Conservation (phyloP, 2,329 filamentous ascomycete genomes). For the Cylindrodendrum hubeiense region DNA sequence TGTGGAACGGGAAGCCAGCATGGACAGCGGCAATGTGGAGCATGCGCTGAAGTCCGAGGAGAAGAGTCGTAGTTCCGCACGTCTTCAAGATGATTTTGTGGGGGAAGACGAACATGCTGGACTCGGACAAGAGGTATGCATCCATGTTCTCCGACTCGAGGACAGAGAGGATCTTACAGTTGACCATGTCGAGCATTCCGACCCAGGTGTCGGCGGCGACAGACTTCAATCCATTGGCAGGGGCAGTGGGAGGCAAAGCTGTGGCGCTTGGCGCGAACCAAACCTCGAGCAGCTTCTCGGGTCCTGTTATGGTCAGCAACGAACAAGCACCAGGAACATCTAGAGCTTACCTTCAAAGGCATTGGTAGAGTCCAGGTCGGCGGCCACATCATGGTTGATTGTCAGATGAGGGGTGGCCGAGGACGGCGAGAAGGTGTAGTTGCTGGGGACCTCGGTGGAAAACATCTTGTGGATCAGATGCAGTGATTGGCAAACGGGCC, state of each 20-base stretch:
- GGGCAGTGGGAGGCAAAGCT: slow-evolving; percentile 76
- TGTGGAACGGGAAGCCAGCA: slow-evolving; percentile 89
- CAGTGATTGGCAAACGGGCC: slow-evolving; percentile 25
- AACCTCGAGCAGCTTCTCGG: slow-evolving; percentile 97
- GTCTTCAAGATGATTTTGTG: slow-evolving; percentile 99
- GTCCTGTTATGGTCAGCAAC: slow-evolving; percentile 64
- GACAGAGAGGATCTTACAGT: slow-evolving; percentile 97
- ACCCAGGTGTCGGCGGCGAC: slow-evolving; percentile 91
- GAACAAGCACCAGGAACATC: not conserved
- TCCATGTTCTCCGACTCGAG: slow-evolving; percentile 94
- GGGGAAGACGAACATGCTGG: slow-evolving; percentile 99
- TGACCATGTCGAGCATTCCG: slow-evolving; percentile 96
- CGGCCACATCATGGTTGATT: slow-evolving; percentile 95
- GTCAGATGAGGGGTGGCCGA: slow-evolving; percentile 89
- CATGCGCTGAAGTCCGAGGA: slow-evolving; percentile 89
- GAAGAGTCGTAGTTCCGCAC: slow-evolving; percentile 94
- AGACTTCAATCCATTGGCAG: slow-evolving; percentile 84
- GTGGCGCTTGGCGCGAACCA: slow-evolving; percentile 91
- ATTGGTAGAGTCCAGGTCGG: slow-evolving; percentile 93
- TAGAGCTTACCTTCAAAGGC: slow-evolving; percentile 83
- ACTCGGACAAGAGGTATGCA: slow-evolving; percentile 96
- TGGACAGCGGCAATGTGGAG: slow-evolving; percentile 90
- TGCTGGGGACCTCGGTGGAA: slow-evolving; percentile 81
- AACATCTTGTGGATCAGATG: slow-evolving; percentile 70
- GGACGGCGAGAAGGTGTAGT: slow-evolving; percentile 86